These are phyloP conservation scores for Schizophyllum amplum DNA, from an alignment of 1,284 basidiomycete genomes.

Conservation along the genomic window DNA sequence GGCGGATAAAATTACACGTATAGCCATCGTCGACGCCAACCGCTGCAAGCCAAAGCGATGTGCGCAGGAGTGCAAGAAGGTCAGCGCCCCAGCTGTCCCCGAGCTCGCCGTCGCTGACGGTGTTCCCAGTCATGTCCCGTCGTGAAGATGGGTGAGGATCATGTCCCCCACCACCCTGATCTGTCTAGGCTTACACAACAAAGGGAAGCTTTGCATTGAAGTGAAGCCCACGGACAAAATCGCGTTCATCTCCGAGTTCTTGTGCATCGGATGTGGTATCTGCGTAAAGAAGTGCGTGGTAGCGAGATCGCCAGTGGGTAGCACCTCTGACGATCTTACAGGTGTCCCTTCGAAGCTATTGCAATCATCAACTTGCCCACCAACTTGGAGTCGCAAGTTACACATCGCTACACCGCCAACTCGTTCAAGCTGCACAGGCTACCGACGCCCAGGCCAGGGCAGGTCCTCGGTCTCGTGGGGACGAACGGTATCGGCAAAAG, in stretches of 20 bases:
- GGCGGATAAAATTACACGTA: constrained; percentile 92
- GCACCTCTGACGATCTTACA: constrained; percentile 24
- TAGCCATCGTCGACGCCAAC: constrained; percentile 90
- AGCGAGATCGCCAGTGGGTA: constrained; percentile 3
- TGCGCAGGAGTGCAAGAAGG: constrained; percentile 90
- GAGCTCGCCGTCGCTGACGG: constrained; percentile 11
- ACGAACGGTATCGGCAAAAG: constrained; percentile 99
- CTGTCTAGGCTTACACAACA: not conserved
- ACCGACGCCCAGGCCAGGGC: constrained; percentile 90
- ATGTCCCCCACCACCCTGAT: not conserved
- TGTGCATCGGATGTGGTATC: constrained; percentile 97
- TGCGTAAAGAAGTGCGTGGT: constrained; percentile 89
- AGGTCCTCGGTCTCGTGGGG: constrained; percentile 92
- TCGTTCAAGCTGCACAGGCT: constrained; percentile 96
- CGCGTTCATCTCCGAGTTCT: constrained; percentile 93
- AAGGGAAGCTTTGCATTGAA: constrained; percentile 96
- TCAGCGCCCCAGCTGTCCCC: constrained; percentile 21
- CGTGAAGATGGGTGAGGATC: constrained; percentile 85
- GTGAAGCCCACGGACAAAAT: constrained; percentile 92
- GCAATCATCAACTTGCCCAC: constrained; percentile 96
- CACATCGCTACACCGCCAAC: constrained; percentile 95
- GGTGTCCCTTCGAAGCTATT: constrained; percentile 97
- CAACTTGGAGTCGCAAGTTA: constrained; percentile 88
- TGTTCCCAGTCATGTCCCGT: constrained; percentile 87
- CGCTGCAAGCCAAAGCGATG: constrained; percentile 92